Evolutionary conservation across 2,329 filamentous ascomycete genomes (phyloP), one percentile per base, ranked within the genome.

Genomic region (Talaromyces islandicus): DNA sequence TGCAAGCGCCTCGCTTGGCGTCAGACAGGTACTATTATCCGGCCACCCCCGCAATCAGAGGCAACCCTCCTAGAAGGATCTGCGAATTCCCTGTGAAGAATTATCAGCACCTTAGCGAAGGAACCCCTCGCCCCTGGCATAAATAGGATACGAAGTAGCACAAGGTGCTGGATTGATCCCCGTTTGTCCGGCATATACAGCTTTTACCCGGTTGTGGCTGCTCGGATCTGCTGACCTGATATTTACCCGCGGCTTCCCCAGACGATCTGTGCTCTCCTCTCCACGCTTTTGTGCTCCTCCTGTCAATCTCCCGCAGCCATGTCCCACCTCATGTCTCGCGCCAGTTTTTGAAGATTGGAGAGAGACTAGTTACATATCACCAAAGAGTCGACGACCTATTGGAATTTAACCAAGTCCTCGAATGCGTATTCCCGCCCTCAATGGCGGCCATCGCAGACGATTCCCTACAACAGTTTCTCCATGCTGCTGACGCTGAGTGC

Each of bases 401-500:
- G 19, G 17, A 9, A 17, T 29, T 19, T 24, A 1, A 32, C 5
- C 52, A 32, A 19, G n/a, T 17, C 17, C 21, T 27, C 27, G 14
- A 19, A 9, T 14, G 12, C 48, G 14, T 7, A n/a, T 24, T 25
- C n/a, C 24, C 7, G 12, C 12, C 46, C 21, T 29, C 54, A 25
- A 30, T 19, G 43, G 29, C 52, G 43, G 30, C 32, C 56, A 38
- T 54, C 55, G 62, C 63, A 62, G 59, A 59, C 35, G 60, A 62
- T 38, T 61, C 63, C 7, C 30, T 65, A 32, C 63, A 64, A 43
- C 62, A 63, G 14, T 46, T 64, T 21, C 62, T 63, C 14, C 59
- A 60, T 24, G 41, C 57, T 29, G 58, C 54, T 7, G 62, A 65
- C 43, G 46, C 56, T 27, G 62, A 65, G 38, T 59, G 59, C 19